A percentile compares a stretch with the other conserved stretches of the same genome.
Evolutionary conservation across 352 stramenopile genomes (phyloP).

Genomic region (Aphanomyces euteiches): DNA sequence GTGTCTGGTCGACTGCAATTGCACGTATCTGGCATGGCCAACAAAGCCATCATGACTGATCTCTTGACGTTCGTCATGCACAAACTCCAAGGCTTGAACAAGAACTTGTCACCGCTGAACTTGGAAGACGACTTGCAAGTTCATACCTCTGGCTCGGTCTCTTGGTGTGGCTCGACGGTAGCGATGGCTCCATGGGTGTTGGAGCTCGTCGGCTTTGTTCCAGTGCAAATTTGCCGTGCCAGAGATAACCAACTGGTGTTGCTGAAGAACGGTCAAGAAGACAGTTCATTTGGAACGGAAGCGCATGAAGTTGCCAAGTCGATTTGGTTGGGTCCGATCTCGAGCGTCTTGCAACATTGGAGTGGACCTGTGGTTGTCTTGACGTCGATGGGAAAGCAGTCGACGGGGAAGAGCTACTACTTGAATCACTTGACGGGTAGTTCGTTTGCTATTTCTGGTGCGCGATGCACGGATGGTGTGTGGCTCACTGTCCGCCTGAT

Average conservation of each 20-base stretch:
- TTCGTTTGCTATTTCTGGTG: conserved; percentile 46
- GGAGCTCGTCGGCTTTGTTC: conserved; percentile 57
- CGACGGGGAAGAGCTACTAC: conserved; percentile 76
- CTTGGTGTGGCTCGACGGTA: conserved; percentile 31
- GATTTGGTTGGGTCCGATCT: conserved; percentile 31
- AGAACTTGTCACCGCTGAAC: conserved; percentile 44
- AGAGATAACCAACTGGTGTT: conserved; percentile 55
- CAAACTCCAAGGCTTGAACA: conserved; percentile 54
- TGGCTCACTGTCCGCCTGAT: conserved; percentile 20
- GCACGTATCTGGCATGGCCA: background rate
- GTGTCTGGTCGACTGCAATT: background rate
- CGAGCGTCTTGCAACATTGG: conserved; percentile 15
- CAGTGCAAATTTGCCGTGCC: conserved; percentile 67
- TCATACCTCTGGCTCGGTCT: background rate
- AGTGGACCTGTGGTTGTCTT: conserved; percentile 30
- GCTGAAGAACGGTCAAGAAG: conserved; percentile 42
- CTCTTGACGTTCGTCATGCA: conserved; percentile 48
- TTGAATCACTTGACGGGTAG: conserved; percentile 70
- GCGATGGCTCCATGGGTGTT: conserved; percentile 25
- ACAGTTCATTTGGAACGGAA: conserved; percentile 14
- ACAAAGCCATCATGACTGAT: background rate
- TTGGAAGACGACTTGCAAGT: conserved; percentile 17
- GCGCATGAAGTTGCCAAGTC: conserved; percentile 8
- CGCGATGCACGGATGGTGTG: conserved; percentile 27
- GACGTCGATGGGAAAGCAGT: conserved; percentile 61